Evolutionary conservation across 768 basidiomycete genomes (phyloP), one percentile per base, ranked within the genome.

Genomic region (Kondoa malvinella): DNA sequence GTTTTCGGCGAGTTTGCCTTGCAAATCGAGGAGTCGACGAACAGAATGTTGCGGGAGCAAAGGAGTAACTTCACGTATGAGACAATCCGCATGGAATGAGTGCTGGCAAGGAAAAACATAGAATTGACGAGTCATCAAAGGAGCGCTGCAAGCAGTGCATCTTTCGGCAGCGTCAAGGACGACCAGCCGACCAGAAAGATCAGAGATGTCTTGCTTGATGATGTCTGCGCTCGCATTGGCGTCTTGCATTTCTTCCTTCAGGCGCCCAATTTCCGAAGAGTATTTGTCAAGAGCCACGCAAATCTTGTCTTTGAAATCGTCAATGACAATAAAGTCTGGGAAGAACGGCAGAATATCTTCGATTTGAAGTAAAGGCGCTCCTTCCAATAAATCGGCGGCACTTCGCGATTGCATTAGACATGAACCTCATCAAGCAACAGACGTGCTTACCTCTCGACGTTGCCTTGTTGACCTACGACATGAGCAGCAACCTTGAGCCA

Each of bases 331-430:
- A 75, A 99, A 99, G 78, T 97, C 94, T 1, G 95, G 94, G 85
- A 99, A 97, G 85, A 97, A 99, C 3, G 95, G 95, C 21, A 99
- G 80, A 70, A 99, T 95, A 75, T 99, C 95, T 76, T 99, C 95
- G 71, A 99, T 94, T 78, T 96, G 96, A 75, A 99, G 83, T 34
- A 97, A 79, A 72, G 89, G 86, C 0, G 95, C 94, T 71, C 89
- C 86, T 76, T 97, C 92, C 73, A 97, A 81, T 80, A 99, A 96
- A 26, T 83, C 84, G 90, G 97, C 97, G 25, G 95, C 95, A 65
- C 94, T 99, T 76, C 30, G 65, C 27, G 3, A 26, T n/a, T 15
- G 27, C 32, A 29, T n/a, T 15, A 27, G 16, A 14, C 33, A 58
- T 56, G 17, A 57, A 29, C 69, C 31, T 29, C 17, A 69, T 33